A percentile compares a stretch with the other conserved stretches of the same genome.
These are phyloP conservation scores for Jatropha podagrica DNA, from an alignment of 441 rosid species.

Conservation along the genomic window DNA sequence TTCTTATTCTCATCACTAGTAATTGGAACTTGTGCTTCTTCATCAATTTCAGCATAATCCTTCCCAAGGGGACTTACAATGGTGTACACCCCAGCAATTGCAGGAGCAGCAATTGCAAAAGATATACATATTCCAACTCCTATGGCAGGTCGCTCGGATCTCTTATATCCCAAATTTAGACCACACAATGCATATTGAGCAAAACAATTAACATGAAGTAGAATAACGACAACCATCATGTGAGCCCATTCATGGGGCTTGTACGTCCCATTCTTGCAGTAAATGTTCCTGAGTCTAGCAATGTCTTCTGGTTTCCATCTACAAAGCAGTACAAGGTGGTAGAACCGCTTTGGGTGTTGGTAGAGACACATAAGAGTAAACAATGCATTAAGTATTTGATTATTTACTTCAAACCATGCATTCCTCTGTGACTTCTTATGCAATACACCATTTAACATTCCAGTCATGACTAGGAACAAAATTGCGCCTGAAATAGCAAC, in stretches of 20 bases:
- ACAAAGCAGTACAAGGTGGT: constrained; percentile 73
- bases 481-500: constrained; percentile 92
- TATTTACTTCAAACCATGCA: constrained; percentile 91
- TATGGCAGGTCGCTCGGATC: constrained; percentile 77
- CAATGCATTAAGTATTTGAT: constrained; percentile 85
- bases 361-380: constrained; percentile 91
- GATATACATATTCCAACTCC: constrained; percentile 83
- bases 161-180: constrained; percentile 69
- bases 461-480: constrained; percentile 90
- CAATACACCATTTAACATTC: constrained; percentile 71
- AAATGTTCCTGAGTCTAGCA: constrained; percentile 60
- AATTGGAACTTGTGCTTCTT: constrained; percentile 54
- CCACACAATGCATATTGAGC: constrained; percentile 94
- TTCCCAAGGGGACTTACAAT: constrained; percentile 81
- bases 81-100: constrained; percentile 73
- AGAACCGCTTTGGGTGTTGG: constrained; percentile 82
- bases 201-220: constrained; percentile 84
- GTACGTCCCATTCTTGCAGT: constrained; percentile 80
- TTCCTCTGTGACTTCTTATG: constrained; percentile 67
- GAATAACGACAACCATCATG: constrained; percentile 68
- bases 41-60: constrained; percentile 64
- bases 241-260: constrained; percentile 91
- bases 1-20: constrained; percentile 32
- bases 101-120: constrained; percentile 84
- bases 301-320: constrained; percentile 79